These are phyloP conservation scores for Termitomyces sp. DNA, from an alignment of 768 basidiomycete species.

Conservation along the genomic window DNA sequence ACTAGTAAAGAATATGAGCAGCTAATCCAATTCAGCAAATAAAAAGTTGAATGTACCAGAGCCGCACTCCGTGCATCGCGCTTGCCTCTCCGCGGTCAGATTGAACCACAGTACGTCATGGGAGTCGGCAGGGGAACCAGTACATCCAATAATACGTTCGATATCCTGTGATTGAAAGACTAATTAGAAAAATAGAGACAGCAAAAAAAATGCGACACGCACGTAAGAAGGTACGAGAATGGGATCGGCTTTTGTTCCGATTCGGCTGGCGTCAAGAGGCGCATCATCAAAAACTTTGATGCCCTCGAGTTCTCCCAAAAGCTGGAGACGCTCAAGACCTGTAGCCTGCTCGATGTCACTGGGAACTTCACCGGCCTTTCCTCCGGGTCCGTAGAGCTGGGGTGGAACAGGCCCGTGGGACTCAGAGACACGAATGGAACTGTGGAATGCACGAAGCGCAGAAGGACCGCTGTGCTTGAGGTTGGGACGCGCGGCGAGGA, in stretches of 20 bases:
- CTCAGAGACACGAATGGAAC: constrained; percentile 51
- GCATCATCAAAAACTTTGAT: constrained; percentile 85
- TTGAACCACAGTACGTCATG: constrained; percentile 90
- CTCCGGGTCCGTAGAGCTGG: constrained; percentile 65
- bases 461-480: constrained; percentile 23
- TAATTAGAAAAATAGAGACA: not conserved
- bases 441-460: constrained; percentile 53
- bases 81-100: constrained; percentile 55
- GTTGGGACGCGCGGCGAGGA: constrained; percentile 31
- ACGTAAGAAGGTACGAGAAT: constrained; percentile 86
- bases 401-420: constrained; percentile 49
- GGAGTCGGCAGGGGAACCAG: constrained; percentile 91
- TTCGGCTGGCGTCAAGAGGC: constrained; percentile 76
- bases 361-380: constrained; percentile 68
- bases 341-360: constrained; percentile 90
- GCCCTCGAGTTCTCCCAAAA: constrained; percentile 84
- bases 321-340: constrained; percentile 93
- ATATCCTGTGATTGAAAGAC: constrained; percentile 44
- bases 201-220: constrained; percentile 23
- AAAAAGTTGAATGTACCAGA: constrained; percentile 55
- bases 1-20: constrained; percentile 32
- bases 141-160: constrained; percentile 88
- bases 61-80: constrained; percentile 91
- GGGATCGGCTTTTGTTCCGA: constrained; percentile 86
- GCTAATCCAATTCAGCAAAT: not conserved